Evolutionary conservation across 1,284 basidiomycete genomes (phyloP).

Genomic region (Leccinum fallax): DNA sequence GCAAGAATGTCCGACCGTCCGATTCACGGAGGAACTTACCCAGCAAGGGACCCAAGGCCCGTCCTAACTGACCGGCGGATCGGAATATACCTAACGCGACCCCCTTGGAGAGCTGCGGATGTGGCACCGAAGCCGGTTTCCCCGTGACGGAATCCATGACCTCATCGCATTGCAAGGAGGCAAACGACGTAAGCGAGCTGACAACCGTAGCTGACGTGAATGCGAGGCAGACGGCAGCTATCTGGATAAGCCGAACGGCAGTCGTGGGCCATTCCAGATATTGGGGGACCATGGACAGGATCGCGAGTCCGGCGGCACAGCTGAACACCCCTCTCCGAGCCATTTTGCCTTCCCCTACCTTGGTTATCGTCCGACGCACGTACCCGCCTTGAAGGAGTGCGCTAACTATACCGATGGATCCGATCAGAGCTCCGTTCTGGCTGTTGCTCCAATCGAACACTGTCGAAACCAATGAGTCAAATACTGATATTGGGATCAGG

Average conservation of each 20-base stretch:
- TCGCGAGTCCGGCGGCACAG: conserved; percentile 68
- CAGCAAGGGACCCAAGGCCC: conserved; percentile 85
- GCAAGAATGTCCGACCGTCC: neutral
- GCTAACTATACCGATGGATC: conserved; percentile 85
- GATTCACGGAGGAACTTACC: conserved; percentile 48
- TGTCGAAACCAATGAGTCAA: conserved; percentile 27
- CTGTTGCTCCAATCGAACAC: conserved; percentile 89
- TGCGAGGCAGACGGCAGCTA: conserved; percentile 78
- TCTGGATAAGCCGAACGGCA: conserved; percentile 67
- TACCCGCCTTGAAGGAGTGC: conserved; percentile 90
- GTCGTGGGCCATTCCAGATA: conserved; percentile 45
- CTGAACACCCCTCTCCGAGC: conserved; percentile 74
- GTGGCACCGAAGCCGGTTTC: conserved; percentile 48
- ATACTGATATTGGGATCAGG: neutral
- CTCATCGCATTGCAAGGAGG: conserved; percentile 86
- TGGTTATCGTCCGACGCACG: conserved; percentile 74
- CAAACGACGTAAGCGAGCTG: conserved; percentile 83
- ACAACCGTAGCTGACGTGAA: conserved; percentile 93
- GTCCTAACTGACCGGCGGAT: conserved; percentile 85
- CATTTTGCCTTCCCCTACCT: conserved; percentile 76
- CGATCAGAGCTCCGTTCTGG: conserved; percentile 86
- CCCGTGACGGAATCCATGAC: conserved; percentile 57
- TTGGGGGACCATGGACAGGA: conserved; percentile 70
- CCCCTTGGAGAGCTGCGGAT: conserved; percentile 79
- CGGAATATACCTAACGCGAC: conserved; percentile 83